Evolutionary conservation across 129 eudicot genomes (phyloP).

Genomic region (Flaveria bidentis): DNA sequence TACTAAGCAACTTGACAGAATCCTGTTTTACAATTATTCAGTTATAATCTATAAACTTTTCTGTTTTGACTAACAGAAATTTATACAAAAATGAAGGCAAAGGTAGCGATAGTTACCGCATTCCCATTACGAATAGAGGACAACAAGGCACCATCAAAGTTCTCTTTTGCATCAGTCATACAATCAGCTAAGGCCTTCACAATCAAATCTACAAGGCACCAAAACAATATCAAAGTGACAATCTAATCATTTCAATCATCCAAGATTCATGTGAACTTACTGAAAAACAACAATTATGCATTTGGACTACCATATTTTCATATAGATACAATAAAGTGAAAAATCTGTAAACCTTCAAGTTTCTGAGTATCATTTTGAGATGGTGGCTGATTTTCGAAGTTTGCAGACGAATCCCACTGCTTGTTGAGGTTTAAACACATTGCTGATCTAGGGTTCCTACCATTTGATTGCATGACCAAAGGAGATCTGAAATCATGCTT

Average conservation of each 20-base stretch:
- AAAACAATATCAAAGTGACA: neutral
- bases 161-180: conserved; percentile 81
- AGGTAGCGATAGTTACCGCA: conserved; percentile 47
- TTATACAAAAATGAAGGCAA: neutral
- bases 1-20: conserved; percentile 49
- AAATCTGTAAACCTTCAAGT: conserved; percentile 50
- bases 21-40: conserved; percentile 43
- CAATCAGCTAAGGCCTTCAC: conserved; percentile 58
- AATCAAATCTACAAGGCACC: conserved; percentile 47
- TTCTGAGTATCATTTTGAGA: conserved; percentile 38
- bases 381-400: conserved; percentile 35
- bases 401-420: conserved; percentile 52
- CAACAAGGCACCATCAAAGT: conserved; percentile 57
- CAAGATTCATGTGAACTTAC: conserved; percentile 11
- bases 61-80: neutral
- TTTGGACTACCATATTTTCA: neutral
- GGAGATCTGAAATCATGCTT: conserved; percentile 67
- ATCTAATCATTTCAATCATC: neutral
- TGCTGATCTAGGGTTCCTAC: conserved; percentile 22
- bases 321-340: conserved; percentile 9
- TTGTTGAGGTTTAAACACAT: conserved; percentile 35
- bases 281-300: neutral
- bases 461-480: conserved; percentile 25
- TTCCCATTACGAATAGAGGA: conserved; percentile 59
- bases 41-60: neutral